A percentile compares a stretch with the other conserved stretches of the same genome.
Evolutionary conservation across 352 stramenopile species (phyloP).

Genomic region (Aphanomyces stellatus): DNA sequence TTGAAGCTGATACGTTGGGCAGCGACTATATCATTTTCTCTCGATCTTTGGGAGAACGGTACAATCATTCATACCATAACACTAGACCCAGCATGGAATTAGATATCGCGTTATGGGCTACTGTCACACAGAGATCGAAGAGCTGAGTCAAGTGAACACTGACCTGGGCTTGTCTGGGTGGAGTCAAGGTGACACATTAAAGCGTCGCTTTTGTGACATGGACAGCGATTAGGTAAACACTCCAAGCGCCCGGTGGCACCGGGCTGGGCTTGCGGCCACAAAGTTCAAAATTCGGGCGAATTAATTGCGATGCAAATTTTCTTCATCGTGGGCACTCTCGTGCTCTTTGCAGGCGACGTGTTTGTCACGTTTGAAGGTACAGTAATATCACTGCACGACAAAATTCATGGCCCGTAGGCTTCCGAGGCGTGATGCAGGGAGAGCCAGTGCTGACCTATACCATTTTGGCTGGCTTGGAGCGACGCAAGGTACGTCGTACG

Average conservation of each 20-base stretch:
- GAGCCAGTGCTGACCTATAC: slow-evolving; percentile 10
- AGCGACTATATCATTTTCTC: background rate
- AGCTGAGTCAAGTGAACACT: background rate
- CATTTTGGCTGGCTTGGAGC: slow-evolving; percentile 6
- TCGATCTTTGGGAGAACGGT: background rate
- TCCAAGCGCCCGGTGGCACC: background rate
- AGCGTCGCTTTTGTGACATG: background rate
- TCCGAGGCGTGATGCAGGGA: background rate
- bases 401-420: background rate
- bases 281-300: background rate
- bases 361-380: slow-evolving; percentile 16
- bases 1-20: background rate
- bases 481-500: slow-evolving; percentile 2
- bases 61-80: background rate
- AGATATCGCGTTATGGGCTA: background rate
- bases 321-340: background rate
- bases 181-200: slow-evolving; percentile 5
- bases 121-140: slow-evolving; percentile 5
- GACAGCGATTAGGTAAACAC: background rate
- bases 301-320: slow-evolving; percentile 13
- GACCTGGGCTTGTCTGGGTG: background rate
- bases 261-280: slow-evolving; percentile 9
- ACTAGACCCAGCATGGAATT: background rate
- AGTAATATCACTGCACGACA: too few species aligned
- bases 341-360: background rate